Base-by-base conservation (phyloP, 1,284 basidiomycete genomes). In the Cutaneotrichosporon sp. region DNA sequence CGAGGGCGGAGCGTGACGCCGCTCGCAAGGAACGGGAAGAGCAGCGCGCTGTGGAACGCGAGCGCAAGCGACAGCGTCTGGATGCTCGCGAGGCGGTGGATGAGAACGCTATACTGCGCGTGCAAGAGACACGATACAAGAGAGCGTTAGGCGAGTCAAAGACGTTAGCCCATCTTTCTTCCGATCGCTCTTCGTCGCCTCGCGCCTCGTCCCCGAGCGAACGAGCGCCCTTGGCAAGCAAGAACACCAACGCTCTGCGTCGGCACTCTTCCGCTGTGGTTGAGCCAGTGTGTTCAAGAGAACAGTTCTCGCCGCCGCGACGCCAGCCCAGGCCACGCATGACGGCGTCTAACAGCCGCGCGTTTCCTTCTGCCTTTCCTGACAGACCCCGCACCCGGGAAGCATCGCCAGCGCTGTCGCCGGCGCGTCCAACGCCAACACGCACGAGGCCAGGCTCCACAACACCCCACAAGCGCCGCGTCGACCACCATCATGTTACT, bases 401-500 rank as follows among this genome's bases (percentile, higher is more conserved):
- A 30, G 10, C 26, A 10, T 30, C 26, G 10, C 7, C 26, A 10
- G 26, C 5, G 26, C 5, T 30, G 26, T 30, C 10, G 26, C 26
- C 26, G n/a, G n/a, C n/a, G 26, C 26, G 26, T 30, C 26, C 26
- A 10, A 30, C 5, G 26, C 26, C 26, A 10, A 30, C 10, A 10
- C 26, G 26, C 26, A 7, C 26, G 26, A 30, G 10, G 7, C 21
- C 34, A 7, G 8, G 18, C 13, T 45, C 39, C 15, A 39, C 48
- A 5, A 58, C 56, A 4, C 56, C 57, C 1, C 51, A 36, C 3
- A 52, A 50, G 44, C 46, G 38, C 5, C 35, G 38, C 14, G 44
- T 50, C 8, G 44, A 35, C 1, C 65, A 61, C 22, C 64, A 64
- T 49, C 48, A 60, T 3, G 51, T 67, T 35, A 65, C 63, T 4